These are phyloP conservation scores for Styphnolobium japonicum DNA, from an alignment of 306 rosid species.

Conservation along the genomic window DNA sequence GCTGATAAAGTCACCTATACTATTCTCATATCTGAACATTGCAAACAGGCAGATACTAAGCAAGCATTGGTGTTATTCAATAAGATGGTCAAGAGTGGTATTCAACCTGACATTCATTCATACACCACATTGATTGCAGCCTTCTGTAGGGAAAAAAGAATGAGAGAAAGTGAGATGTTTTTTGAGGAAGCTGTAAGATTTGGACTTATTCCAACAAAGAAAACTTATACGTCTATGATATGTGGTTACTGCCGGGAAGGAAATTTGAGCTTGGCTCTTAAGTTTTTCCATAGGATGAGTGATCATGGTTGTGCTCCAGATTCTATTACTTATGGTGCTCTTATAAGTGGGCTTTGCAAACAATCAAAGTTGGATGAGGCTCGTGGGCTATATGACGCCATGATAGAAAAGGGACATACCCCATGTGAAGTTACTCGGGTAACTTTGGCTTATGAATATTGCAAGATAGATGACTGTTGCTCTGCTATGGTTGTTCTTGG, in stretches of 20 bases:
- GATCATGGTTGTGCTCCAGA: constrained; percentile 72
- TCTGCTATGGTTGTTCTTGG: constrained; percentile 70
- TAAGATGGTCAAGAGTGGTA: constrained; percentile 79
- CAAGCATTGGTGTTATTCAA: constrained; percentile 62
- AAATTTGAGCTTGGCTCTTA: constrained; percentile 51
- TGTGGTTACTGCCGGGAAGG: constrained; percentile 78
- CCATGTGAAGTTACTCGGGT: constrained; percentile 91
- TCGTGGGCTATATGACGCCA: constrained; percentile 49
- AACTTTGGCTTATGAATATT: constrained; percentile 76
- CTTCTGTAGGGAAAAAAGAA: constrained; percentile 60
- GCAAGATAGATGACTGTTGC: constrained; percentile 62
- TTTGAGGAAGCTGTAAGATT: constrained; percentile 53
- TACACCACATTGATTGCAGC: constrained; percentile 77
- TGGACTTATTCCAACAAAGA: constrained; percentile 72
- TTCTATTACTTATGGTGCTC: constrained; percentile 64
- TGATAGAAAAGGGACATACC: constrained; percentile 72
- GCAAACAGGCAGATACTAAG: constrained; percentile 59
- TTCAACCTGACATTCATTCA: constrained; percentile 69
- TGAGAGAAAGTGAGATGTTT: constrained; percentile 64
- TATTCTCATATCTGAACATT: constrained; percentile 72
- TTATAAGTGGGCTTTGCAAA: constrained; percentile 87
- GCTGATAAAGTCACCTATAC: constrained; percentile 71
- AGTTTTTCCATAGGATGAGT: constrained; percentile 63
- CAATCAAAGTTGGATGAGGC: constrained; percentile 72
- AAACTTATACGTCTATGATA: constrained; percentile 86